Base-by-base conservation (phyloP, 2,329 filamentous ascomycete species). In the Samsoniella hepiali region DNA sequence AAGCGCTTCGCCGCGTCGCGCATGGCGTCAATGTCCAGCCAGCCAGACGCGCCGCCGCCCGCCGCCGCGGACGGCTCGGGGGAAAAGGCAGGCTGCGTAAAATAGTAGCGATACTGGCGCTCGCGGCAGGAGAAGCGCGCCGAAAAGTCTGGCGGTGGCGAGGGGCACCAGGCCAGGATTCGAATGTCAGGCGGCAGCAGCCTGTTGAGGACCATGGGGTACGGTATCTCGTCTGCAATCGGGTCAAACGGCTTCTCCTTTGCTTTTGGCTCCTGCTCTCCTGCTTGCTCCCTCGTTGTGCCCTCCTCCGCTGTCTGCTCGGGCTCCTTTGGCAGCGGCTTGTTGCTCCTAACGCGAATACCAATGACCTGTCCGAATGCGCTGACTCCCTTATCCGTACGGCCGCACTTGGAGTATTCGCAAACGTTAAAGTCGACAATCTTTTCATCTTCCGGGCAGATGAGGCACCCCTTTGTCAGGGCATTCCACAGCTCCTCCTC, bases 401-500 rank as follows among this genome's bases (percentile, higher is more conserved):
- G 84, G 2, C 95, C 95, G 72, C 94, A 97, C 76, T 99, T 99
- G 42, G 91, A 93, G 75, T 98, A 99, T 65, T 96, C 91, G 75
- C 88, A 93, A 8, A 88, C 88, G 40, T 91, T 87, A 84, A 92
- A 97, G 74, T 91, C 89, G 32, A 97, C 81, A 60, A 84, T 77
- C 10, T 85, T 81, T 22, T 81, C 81, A 68, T 82, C 81, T 64
- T 84, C 78, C 17, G 92, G 91, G 66, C 90, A 89, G 64, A 99
- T 96, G 65, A 99, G 81, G 60, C 90, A 86, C 5, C 90, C 86
- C 75, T 91, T 94, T 63, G 88, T 87, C 68, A 99, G 78, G 0
- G 93, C 95, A 76, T 93, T 93, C 91, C 93, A 99, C 56, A 99
- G 74, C 76, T 93, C 91, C 76, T 97, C 93, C 76, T 99, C 95